A percentile compares a stretch with the other conserved stretches of the same genome.
Evolutionary conservation across 352 stramenopile genomes (phyloP).

Genomic region (Aphanomyces euteiches): DNA sequence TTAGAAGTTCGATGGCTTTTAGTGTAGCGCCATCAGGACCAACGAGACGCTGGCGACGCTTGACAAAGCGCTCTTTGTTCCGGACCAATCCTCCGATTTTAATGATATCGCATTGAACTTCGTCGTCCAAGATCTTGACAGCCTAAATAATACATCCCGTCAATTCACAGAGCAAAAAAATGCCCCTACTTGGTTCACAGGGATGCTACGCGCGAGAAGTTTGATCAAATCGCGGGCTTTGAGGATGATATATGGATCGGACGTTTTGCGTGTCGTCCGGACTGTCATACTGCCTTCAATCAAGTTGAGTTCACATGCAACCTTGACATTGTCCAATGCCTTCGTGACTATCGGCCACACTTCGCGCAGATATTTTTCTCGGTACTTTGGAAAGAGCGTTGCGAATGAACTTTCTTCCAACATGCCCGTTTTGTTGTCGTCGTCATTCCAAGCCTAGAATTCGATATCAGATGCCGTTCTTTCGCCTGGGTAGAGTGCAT

Average conservation of each 20-base stretch:
- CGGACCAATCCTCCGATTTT: slow-evolving; percentile 98
- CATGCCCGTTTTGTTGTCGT: slow-evolving; percentile 80
- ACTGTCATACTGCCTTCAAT: slow-evolving; percentile 93
- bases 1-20: slow-evolving; percentile 97
- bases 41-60: slow-evolving; percentile 95
- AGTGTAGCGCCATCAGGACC: slow-evolving; percentile 97
- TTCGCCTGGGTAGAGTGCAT: slow-evolving; percentile 35
- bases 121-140: slow-evolving; percentile 97
- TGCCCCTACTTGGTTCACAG: slow-evolving; percentile 85
- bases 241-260: slow-evolving; percentile 97
- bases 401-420: slow-evolving; percentile 99
- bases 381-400: slow-evolving; percentile 99
- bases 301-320: slow-evolving; percentile 98
- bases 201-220: slow-evolving; percentile 96
- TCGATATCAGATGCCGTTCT: not conserved
- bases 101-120: slow-evolving; percentile 99
- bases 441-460: slow-evolving; percentile 76
- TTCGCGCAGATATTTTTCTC: slow-evolving; percentile 99
- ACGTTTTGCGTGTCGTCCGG: slow-evolving; percentile 94
- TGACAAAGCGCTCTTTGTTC: slow-evolving; percentile 99
- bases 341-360: slow-evolving; percentile 98
- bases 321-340: slow-evolving; percentile 91
- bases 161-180: not conserved
- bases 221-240: slow-evolving; percentile 99
- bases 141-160: slow-evolving; percentile 42